Percentiles rank a stretch among this genome's conserved stretches.
These are phyloP conservation scores for Tympanopsis confertula DNA, from an alignment of 2,329 filamentous ascomycete genomes.

Conservation along the genomic window DNA sequence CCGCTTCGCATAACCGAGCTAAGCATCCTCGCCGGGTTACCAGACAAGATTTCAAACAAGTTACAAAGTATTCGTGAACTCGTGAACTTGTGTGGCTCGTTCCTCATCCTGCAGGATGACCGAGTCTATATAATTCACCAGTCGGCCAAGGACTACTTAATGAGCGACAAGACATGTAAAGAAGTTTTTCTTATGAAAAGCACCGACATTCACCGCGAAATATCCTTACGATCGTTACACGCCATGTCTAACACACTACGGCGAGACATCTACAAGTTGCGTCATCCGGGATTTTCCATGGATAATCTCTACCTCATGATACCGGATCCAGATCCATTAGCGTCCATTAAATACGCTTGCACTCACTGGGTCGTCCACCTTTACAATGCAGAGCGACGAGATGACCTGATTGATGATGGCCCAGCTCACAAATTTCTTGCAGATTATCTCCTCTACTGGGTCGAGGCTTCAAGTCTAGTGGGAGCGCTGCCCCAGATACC, in stretches of 20 bases:
- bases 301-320: neutral
- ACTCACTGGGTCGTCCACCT: neutral
- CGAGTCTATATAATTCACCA: slow-evolving; percentile 13
- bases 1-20: neutral
- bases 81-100: slow-evolving; percentile 12
- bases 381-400: too few species aligned
- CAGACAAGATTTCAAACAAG: neutral
- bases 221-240: neutral
- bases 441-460: slow-evolving; percentile 25
- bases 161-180: too few species aligned
- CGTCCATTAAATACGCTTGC: neutral
- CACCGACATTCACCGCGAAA: neutral
- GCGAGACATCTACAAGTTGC: neutral
- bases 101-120: slow-evolving; percentile 7
- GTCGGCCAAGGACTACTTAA: slow-evolving; percentile 13
- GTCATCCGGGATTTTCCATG: neutral
- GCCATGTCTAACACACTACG: neutral
- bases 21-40: neutral
- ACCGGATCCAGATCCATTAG: neutral
- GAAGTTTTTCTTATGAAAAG: slow-evolving; percentile 1
- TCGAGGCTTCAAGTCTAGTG: slow-evolving; percentile 27
- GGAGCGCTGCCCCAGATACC: too few species aligned
- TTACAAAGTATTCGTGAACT: slow-evolving; percentile 4
- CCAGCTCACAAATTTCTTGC: slow-evolving; percentile 18
- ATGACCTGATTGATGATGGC: slow-evolving; percentile 11